Base-by-base conservation (phyloP, 2,329 filamentous ascomycete genomes). In the Diaporthe citri region DNA sequence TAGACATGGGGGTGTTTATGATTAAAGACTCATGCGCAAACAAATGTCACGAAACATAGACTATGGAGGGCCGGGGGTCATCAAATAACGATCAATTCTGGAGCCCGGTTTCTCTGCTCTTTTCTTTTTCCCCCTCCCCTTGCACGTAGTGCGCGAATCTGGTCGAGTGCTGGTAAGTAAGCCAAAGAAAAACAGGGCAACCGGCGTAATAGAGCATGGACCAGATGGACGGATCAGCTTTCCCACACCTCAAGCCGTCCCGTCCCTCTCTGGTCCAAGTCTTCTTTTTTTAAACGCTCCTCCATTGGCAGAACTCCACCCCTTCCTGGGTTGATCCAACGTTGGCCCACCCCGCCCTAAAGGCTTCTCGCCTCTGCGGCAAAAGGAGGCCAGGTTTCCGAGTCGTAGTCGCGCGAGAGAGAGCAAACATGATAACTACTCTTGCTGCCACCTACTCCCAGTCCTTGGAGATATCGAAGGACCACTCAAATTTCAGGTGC, bases 391-490 rank as follows among this genome's bases (percentile, higher is more conserved):
- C 62, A 22, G 15, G 31, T 20, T 39, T 5, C 34, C 20, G 60
- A 41, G 43, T 36, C 43, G 43, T 22, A 31, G 62, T 67, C 41
- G 48, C 3, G 43, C 41, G 57, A 41, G 71, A 62, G 48, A 51
- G 57, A 62, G 66, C 51, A 41, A 66, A 43, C 13, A 25, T 31
- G 13, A 9, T 25, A 62, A 31, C 46, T 6, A 1, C 43, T 31
- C 1, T 34, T 36, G 46, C 46, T 39, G 66, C 43, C 28, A 52
- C 81, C 79, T 92, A 94, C 73, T 75, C 75, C 97, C 97, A 98
- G 83, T 98, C 95, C 90, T 98, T 99, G 86, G 93, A 90, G 84
- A 99, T 98, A 82, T 98, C 94, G 82, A 99, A 98, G 77, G 93
- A 92, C 97, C 97, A 99, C 81, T 97, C 94, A 84, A 99, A 99